Evolutionary conservation across 345 rosid genomes (phyloP).

Genomic region (Sonneratia alba): DNA sequence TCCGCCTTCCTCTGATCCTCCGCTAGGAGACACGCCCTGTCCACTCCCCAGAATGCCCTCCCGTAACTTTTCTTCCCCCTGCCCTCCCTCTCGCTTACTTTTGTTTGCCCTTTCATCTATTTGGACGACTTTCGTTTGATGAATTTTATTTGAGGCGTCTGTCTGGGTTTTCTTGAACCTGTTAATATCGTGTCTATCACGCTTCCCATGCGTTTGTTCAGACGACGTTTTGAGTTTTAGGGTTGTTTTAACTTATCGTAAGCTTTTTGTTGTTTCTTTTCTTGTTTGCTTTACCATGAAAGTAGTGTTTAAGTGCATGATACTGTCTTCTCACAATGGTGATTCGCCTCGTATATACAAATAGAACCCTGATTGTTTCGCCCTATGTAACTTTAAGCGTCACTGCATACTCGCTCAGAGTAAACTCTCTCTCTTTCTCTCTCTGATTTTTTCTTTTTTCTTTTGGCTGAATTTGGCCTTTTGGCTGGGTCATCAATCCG

Average conservation of each 20-base stretch:
- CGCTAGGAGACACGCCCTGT: constrained; percentile 24
- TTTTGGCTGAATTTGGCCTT: background rate
- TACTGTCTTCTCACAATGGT: background rate
- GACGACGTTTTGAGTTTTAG: background rate
- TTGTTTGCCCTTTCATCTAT: background rate
- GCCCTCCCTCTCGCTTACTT: background rate
- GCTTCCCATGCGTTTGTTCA: background rate
- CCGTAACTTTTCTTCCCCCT: too few species aligned
- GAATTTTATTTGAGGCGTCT: background rate
- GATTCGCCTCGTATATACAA: background rate
- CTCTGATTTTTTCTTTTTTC: too few species aligned
- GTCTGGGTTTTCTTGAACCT: too few species aligned
- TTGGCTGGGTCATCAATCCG: background rate
- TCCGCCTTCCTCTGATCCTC: constrained; percentile 41
- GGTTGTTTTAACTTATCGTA: too few species aligned
- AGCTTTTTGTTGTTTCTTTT: background rate
- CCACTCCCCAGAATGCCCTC: constrained; percentile 27
- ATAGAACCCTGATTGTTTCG: background rate
- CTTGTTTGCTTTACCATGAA: background rate
- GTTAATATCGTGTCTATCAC: too few species aligned
- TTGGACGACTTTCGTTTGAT: too few species aligned
- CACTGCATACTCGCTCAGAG: background rate
- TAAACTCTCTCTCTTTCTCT: too few species aligned
- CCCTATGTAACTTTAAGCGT: background rate
- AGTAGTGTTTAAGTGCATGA: background rate